Base-by-base conservation (phyloP, 805 yeast species). In the Kodamaea jinghongensis region DNA sequence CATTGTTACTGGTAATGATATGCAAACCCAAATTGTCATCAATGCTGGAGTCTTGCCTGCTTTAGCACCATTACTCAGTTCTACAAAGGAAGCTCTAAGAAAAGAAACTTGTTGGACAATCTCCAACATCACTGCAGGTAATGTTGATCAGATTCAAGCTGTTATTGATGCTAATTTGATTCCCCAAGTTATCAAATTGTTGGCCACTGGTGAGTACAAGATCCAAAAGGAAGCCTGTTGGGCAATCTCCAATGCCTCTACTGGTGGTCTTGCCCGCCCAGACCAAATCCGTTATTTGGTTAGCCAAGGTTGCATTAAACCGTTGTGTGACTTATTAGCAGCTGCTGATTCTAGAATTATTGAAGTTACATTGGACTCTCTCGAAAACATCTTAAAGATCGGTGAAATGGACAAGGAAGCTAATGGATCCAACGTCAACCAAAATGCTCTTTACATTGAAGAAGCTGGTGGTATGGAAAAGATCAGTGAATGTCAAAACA, bases 71-170 rank as follows among this genome's bases (percentile, higher is more conserved):
- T 74, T 93, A 49, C 75, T 93, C 54, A 72, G 78, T 47, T 85
- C 95, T 23, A 79, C 87, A 44, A 89, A 90, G 72, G 99, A 93
- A 63, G 79, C 93, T 12, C 84, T 93, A 52, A 82, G 93, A 60
- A 93, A 93, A 64, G 99, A 93, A 71, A 96, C 98, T 4, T 89
- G 99, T 71, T 93, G 99, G 99, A 91, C 99, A 28, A 83, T 93
- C 48, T 90, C 97, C 43, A 93, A 93, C 68, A 90, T 93, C 60
- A 93, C 99, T 26, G 99, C 99, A 15, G 99, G 99, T 56, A 93
- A 87, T 63, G 69, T 90, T 15, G 90, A 85, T 46, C 99, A 93
- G 72, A 89, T 91, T 55, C 97, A 91, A 70, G 91, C 97, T 11
- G 98, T 93, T 37, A 90, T 93, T 55, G 96, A 90, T 61, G 83